Base-by-base conservation (phyloP, 805 yeast species). In the Saccharomycopsis sp. region DNA sequence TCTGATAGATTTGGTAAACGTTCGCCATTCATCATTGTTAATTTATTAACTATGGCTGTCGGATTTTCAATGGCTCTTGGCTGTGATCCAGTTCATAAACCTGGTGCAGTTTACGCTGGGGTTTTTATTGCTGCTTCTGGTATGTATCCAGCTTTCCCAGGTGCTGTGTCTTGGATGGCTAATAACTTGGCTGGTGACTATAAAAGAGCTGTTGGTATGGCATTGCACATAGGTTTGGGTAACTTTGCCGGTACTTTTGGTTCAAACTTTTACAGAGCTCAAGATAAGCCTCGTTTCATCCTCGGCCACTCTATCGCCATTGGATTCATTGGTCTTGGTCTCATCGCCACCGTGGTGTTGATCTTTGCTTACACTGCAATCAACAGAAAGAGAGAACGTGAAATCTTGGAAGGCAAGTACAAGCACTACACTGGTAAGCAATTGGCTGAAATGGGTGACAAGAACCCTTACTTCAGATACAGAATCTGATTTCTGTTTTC, bases 391-490 rank as follows among this genome's bases (percentile, higher is more conserved):
- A 50, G 62, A 23, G 46, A 46, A 39, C 46, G 42, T 20, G 62
- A 59, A 32, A 48, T 63, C 32, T 38, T 50, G 16, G 56, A 55
- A 27, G 71, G 70, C 0, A 54, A 51, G 28, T 67, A 58, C 43
- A 64, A 58, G 40, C 51, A 49, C 6, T 48, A 50, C 35, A 51
- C 60, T 4, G 58, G 55, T 22, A 48, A 54, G 26, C 60, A 66
- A 42, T 52, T 67, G 32, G 47, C 57, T 8, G 57, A 56, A 35
- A 54, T 66, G 67, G 73, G 72, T 14, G 72, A 69, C 52, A 62
- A 61, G 45, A 62, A 62, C 36, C 73, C 74, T 1, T 59, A 60
- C 27, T 68, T 61, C 46, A 52, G 54, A 9, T 68, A 68, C 45
- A 33, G 48, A 23, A 22, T 44, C 32, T 44, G 33, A 24, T 14